Evolutionary conservation across 139 green algal species (phyloP).

Genomic region (Haematococcus lacustris): DNA sequence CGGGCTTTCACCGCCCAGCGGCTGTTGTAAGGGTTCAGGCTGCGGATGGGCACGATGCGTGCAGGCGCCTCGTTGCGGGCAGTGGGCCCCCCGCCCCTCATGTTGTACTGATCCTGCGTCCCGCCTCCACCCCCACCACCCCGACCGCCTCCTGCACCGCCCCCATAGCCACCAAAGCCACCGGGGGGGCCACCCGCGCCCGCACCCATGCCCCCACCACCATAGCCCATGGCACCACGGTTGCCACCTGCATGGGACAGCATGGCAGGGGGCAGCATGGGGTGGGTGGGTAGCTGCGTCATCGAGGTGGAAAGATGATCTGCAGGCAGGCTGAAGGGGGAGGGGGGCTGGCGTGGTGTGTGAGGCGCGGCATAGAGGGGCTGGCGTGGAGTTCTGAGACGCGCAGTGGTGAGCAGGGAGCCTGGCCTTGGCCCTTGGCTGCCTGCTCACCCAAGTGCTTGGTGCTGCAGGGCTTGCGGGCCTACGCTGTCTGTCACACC

Average conservation of each 20-base stretch:
- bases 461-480: too few relatives aligned
- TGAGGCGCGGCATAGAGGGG: background rate
- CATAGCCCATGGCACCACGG: background rate
- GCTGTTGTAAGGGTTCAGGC: conserved; percentile 78
- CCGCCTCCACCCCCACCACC: background rate
- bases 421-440: too few relatives aligned
- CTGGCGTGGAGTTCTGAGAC: too few relatives aligned
- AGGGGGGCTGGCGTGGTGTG: background rate
- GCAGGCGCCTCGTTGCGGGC: conserved; percentile 6
- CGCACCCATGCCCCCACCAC: background rate
- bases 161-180: background rate
- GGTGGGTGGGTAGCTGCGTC: background rate
- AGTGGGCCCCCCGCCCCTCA: background rate
- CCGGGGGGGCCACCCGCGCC: too few relatives aligned
- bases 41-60: conserved; percentile 63
- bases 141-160: background rate
- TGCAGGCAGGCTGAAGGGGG: background rate
- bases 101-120: background rate
- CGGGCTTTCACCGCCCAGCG: conserved; percentile 83
- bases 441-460: too few relatives aligned
- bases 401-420: too few relatives aligned
- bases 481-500: too few relatives aligned
- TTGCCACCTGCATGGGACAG: background rate
- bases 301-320: too few relatives aligned
- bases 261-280: background rate